phyloP scores from a whole-genome alignment of 345 rosid genomes.

The Dipteronia sinensis region DNA sequence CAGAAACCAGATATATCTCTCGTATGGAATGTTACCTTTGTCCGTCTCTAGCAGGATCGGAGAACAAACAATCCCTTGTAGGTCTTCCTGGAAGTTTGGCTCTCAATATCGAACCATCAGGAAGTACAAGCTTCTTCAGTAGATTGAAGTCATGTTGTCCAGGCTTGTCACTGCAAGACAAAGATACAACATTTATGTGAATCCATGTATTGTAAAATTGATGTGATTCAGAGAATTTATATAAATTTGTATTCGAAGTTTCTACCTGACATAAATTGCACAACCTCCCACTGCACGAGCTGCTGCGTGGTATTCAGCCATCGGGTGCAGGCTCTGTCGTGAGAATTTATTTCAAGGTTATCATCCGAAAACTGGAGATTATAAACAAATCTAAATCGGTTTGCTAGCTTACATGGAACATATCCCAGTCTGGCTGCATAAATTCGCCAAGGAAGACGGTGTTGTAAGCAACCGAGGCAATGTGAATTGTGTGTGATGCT shows the following conservation, averaged over 20 bases:
- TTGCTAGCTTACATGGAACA: constrained; percentile 59
- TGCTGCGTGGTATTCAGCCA: constrained; percentile 78
- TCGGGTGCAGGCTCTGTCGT: constrained; percentile 62
- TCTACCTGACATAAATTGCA: constrained; percentile 61
- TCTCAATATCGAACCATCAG: constrained; percentile 66
- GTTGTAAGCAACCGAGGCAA: constrained; percentile 72
- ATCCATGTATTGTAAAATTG: not conserved
- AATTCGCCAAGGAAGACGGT: constrained; percentile 69
- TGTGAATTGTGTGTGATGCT: constrained; percentile 73
- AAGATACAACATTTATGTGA: not conserved
- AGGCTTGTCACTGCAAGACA: constrained; percentile 59
- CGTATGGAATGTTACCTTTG: constrained; percentile 39
- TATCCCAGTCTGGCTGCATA: constrained; percentile 83
- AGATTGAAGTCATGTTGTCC: constrained; percentile 68
- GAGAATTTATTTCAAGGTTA: constrained; percentile 12
- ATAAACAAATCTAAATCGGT: not conserved
- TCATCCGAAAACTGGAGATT: not conserved
- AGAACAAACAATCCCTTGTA: constrained; percentile 63
- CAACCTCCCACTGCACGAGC: constrained; percentile 71
- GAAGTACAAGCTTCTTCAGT: constrained; percentile 65
- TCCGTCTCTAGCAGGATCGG: constrained; percentile 66
- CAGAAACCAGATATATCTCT: not conserved
- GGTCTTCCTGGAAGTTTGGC: constrained; percentile 77
- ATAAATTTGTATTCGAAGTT: not conserved
- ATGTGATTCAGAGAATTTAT: not conserved